A percentile compares a stretch with the other conserved stretches of the same genome.
Conservation (phyloP, 192 early-diverging fungal genomes). For the Jimgerdemannia lactiflua region DNA sequence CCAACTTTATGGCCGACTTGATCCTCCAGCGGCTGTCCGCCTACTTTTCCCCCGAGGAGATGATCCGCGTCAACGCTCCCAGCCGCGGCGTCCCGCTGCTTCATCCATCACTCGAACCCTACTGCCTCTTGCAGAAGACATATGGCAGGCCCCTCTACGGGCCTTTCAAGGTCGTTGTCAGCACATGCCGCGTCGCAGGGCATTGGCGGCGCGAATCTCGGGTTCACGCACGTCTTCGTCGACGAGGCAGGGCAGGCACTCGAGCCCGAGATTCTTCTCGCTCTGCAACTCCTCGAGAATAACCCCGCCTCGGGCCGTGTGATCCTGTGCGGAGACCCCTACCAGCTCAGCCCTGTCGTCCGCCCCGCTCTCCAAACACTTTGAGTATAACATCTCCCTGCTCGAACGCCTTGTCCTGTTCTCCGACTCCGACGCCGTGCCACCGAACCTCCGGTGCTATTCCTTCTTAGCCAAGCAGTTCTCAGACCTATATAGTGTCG, state of each 20-base stretch:
- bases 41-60: conserved; percentile 27
- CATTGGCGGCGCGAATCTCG: conserved; percentile 37
- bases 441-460: conserved; percentile 31
- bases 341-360: conserved; percentile 48
- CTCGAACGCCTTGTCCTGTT: conserved; percentile 45
- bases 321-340: conserved; percentile 53
- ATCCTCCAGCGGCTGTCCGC: conserved; percentile 42
- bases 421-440: conserved; percentile 35
- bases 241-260: conserved; percentile 59
- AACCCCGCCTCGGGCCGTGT: conserved; percentile 33
- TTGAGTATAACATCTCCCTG: conserved; percentile 15
- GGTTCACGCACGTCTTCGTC: conserved; percentile 47
- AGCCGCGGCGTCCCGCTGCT: conserved; percentile 41
- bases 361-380: conserved; percentile 27
- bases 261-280: conserved; percentile 48
- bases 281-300: conserved; percentile 37
- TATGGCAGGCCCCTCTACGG: conserved; percentile 23
- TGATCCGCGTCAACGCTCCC: conserved; percentile 45
- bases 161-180: conserved; percentile 43
- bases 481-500: conserved; percentile 35
- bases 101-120: conserved; percentile 19
- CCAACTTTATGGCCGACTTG: conserved; percentile 50
- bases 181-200: conserved; percentile 47
- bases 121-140: too few relatives aligned
- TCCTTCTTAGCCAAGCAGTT: conserved; percentile 17